A percentile compares a stretch with the other conserved stretches of the same genome.
phyloP scores from a whole-genome alignment of 805 yeast genomes.

The Teunomyces barrocoloradensis region DNA sequence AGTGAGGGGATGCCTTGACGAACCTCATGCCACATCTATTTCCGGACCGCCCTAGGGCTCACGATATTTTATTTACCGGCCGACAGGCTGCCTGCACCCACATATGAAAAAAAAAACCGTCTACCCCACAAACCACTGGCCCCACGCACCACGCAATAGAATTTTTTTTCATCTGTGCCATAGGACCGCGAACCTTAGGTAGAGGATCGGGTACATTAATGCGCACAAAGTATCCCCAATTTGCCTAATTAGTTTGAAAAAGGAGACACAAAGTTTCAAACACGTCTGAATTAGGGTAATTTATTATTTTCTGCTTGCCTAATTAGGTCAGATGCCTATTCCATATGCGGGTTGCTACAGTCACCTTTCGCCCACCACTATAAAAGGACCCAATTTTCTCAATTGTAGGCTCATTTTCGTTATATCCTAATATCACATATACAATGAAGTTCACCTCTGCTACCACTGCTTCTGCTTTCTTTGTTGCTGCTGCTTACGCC shows the following conservation, averaged over 20 bases:
- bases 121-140: slow-evolving; percentile 1
- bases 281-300: background rate
- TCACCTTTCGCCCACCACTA: background rate
- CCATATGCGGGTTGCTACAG: background rate
- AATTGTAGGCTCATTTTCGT: background rate
- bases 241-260: background rate
- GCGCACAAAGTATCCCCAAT: background rate
- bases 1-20: background rate
- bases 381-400: slow-evolving; percentile 1
- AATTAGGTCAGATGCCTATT: background rate
- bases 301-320: slow-evolving; percentile 1
- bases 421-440: background rate
- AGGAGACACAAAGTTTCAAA: background rate
- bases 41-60: background rate
- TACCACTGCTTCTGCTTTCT: slow-evolving; percentile 13
- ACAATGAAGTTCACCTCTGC: slow-evolving; percentile 19
- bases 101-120: background rate
- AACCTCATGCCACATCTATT: background rate
- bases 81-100: background rate
- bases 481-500: slow-evolving; percentile 15
- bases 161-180: background rate
- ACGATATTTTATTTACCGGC: background rate
- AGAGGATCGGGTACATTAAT: background rate
- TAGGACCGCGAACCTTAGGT: background rate
- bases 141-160: slow-evolving; percentile 1